A percentile compares a stretch with the other conserved stretches of the same genome.
phyloP scores from a whole-genome alignment of 2,329 filamentous ascomycete genomes.

The Epichloe aotearoae region DNA sequence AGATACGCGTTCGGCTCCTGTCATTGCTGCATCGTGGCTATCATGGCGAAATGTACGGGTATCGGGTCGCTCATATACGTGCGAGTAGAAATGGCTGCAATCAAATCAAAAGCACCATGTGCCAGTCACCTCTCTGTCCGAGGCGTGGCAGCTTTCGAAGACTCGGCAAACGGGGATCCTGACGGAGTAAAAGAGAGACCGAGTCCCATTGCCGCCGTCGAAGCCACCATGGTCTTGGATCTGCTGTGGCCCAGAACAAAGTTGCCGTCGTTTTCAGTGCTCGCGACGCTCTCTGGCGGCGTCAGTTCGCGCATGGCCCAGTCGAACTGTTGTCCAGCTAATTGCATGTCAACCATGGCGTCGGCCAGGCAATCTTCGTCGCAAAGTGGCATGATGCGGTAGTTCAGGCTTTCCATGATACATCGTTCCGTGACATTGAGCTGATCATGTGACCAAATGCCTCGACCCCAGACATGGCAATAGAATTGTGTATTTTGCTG shows the following conservation, averaged over 20 bases:
- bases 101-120: constrained; percentile 9
- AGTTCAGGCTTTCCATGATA: constrained; percentile 51
- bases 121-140: constrained; percentile 6
- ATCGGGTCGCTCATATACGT: too few species aligned
- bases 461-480: constrained; percentile 37
- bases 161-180: constrained; percentile 4
- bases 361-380: constrained; percentile 42
- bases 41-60: too few species aligned
- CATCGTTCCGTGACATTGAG: constrained; percentile 50
- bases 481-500: constrained; percentile 41
- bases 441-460: constrained; percentile 46
- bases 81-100: too few species aligned
- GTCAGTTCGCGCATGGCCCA: constrained; percentile 16
- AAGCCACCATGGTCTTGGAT: constrained; percentile 21
- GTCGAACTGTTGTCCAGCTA: constrained; percentile 30
- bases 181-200: constrained; percentile 16
- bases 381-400: constrained; percentile 48
- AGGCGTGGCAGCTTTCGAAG: constrained; percentile 9
- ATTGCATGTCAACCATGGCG: constrained; percentile 50
- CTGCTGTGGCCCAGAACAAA: constrained; percentile 21
- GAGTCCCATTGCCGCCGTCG: constrained; percentile 9
- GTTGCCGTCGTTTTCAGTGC: constrained; percentile 12
- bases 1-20: too few species aligned
- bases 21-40: too few species aligned
- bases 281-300: constrained; percentile 17